Evolutionary conservation across 768 basidiomycete species (phyloP).

Genomic region (Pleurotus cornucopiae): DNA sequence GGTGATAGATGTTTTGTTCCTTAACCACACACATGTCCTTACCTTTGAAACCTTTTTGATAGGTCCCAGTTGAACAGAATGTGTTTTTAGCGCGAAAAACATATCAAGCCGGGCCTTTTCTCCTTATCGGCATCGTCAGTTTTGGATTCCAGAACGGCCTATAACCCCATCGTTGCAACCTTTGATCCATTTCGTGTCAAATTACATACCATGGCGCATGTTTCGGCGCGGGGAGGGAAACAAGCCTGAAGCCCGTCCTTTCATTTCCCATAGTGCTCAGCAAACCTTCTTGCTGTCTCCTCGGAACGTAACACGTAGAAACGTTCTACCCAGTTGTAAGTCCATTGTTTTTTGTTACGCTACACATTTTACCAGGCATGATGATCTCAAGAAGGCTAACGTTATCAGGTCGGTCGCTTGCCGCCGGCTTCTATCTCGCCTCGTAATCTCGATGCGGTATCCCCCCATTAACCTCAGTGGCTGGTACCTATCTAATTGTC

Average conservation of each 20-base stretch:
- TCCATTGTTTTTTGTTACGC: background rate
- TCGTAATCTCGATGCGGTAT: constrained; percentile 2
- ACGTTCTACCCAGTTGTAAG: too few species aligned
- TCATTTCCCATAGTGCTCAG: background rate
- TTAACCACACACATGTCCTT: background rate
- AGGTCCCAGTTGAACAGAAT: background rate
- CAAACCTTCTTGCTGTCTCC: background rate
- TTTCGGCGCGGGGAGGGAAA: background rate
- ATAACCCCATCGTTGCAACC: background rate
- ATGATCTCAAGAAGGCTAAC: constrained; percentile 2
- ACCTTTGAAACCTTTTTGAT: background rate
- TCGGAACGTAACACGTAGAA: too few species aligned
- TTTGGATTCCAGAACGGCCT: background rate
- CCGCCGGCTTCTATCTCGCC: constrained; percentile 5
- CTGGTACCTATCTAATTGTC: constrained; percentile 3
- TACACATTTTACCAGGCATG: background rate
- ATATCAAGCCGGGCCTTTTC: background rate
- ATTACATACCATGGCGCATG: background rate
- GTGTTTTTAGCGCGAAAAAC: background rate
- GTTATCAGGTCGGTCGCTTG: constrained; percentile 7
- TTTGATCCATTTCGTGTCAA: too few species aligned
- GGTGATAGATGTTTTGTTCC: background rate
- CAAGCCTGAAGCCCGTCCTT: too few species aligned
- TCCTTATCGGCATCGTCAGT: background rate
- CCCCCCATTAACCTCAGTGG: background rate